A percentile compares a stretch with the other conserved stretches of the same genome.
Evolutionary conservation across 2,329 filamentous ascomycete genomes (phyloP).

Genomic region (Fusarium palustre): DNA sequence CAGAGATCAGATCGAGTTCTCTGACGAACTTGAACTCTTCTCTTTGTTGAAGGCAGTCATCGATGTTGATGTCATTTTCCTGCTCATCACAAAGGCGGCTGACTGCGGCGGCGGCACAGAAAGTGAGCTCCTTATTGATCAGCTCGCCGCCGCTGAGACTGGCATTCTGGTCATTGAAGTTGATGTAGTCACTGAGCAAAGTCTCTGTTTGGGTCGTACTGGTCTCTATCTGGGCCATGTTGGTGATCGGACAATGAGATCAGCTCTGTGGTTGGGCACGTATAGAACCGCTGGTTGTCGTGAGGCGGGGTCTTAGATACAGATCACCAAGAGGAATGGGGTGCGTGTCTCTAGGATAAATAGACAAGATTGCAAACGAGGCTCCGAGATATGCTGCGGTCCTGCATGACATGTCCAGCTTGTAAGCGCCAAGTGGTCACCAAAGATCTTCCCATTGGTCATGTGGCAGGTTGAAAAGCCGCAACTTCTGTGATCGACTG

Average conservation of each 20-base stretch:
- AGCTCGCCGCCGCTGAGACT: background rate
- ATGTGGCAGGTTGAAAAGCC: background rate
- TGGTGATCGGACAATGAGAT: background rate
- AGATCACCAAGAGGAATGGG: accelerated
- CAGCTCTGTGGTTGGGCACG: too few species aligned
- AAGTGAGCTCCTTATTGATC: background rate
- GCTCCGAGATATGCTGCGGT: background rate
- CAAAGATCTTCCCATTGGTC: background rate
- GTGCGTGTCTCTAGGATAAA: background rate
- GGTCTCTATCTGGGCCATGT: background rate
- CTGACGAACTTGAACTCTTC: background rate
- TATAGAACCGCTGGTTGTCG: accelerated
- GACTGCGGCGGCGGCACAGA: conserved; percentile 6
- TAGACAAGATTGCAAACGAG: background rate
- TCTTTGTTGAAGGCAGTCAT: background rate
- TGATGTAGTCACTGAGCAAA: conserved; percentile 10
- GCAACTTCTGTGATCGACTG: background rate
- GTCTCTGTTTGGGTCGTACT: background rate
- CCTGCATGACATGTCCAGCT: background rate
- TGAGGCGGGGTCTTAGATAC: background rate
- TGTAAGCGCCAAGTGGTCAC: background rate
- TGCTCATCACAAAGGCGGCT: conserved; percentile 11
- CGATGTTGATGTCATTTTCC: background rate
- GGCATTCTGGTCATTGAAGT: background rate
- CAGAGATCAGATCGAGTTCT: background rate